Evolutionary conservation across 164 flowering plant species (phyloP).

Genomic region (Akebia trifoliata): DNA sequence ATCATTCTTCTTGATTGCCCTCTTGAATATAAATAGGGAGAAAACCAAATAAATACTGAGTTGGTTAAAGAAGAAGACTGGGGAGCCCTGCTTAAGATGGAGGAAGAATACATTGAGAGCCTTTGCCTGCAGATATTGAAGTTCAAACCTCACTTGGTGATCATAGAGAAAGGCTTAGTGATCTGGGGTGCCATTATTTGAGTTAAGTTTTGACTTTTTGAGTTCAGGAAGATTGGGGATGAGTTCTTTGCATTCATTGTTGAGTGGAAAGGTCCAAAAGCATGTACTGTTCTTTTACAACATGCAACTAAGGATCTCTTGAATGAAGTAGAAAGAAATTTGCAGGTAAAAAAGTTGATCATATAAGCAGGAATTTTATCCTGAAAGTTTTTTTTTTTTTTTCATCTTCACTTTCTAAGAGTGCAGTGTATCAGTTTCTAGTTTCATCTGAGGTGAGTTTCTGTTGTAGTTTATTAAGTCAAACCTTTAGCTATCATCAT

Average conservation of each 20-base stretch:
- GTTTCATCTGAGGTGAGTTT: conserved; percentile 69
- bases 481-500: no score
- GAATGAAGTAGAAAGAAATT: conserved; percentile 94
- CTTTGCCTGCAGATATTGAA: conserved; percentile 71
- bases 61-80: conserved; percentile 81
- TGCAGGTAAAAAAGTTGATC: no score
- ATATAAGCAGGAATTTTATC: no score
- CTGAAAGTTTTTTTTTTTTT: no score
- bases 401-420: conserved; percentile 30
- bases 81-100: conserved; percentile 77
- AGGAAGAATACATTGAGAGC: conserved; percentile 83
- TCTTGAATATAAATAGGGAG: conserved; percentile 95
- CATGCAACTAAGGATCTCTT: conserved; percentile 95
- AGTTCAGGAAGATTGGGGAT: conserved; percentile 93
- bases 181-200: conserved; percentile 86
- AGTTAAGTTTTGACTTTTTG: conserved; percentile 90
- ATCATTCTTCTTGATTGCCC: conserved; percentile 90
- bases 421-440: conserved; percentile 73
- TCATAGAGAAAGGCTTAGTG: conserved; percentile 93
- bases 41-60: conserved; percentile 97
- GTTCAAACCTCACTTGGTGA: conserved; percentile 90
- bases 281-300: conserved; percentile 85
- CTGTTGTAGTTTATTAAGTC: background rate
- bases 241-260: conserved; percentile 86
- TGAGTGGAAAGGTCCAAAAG: conserved; percentile 92